Evolutionary conservation across 2,329 filamentous ascomycete genomes (phyloP), one percentile per base, ranked within the genome.

Genomic region (Mollisia scopiformis): DNA sequence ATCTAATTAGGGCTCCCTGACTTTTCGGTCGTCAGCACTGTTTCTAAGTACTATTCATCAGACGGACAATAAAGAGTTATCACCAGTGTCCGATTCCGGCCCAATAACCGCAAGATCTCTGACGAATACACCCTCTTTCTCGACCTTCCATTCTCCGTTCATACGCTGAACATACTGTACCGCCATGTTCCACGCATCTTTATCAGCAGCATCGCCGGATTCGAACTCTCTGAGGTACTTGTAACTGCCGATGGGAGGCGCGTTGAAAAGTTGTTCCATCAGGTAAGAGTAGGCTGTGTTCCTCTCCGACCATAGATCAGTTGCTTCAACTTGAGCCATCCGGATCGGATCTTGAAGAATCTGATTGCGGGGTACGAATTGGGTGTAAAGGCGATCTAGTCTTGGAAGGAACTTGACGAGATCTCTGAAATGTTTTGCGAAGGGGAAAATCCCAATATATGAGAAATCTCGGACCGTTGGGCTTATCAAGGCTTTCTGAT

Each of bases 401-500:
- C 74, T 78, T 1, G 80, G 81, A 62, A 88, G 79, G 60, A 78
- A 67, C 2, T 75, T 71, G 1, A 85, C 72, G 1, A 84, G 75
- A 47, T 75, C 76, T 39, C 81, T 75, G 53, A 90, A 79, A 70
- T 91, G 88, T 6, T 82, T 81, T 51, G 82, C 80, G 35, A 88
- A 84, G 0, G 89, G 89, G 66, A 91, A 92, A 7, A 90, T 83
- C 37, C 85, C 86, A 2, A 88, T 80, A 70, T 90, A 91, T 57
- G 77, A 78, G 51, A 89, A 74, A 21, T 80, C 76, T 14, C 76
- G 75, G 47, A 88, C 72, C 5, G 77, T 77, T 7, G 72, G 62
- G 0, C 77, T 75, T 8, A 84, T 67, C 14, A 77, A 70, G 2
- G 74, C 67, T 30, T 57, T 62, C 62, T 79, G 75, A 62, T 71